A percentile compares a stretch with the other conserved stretches of the same genome.
phyloP scores from a whole-genome alignment of 805 yeast genomes.

The Starmera dryadoides region DNA sequence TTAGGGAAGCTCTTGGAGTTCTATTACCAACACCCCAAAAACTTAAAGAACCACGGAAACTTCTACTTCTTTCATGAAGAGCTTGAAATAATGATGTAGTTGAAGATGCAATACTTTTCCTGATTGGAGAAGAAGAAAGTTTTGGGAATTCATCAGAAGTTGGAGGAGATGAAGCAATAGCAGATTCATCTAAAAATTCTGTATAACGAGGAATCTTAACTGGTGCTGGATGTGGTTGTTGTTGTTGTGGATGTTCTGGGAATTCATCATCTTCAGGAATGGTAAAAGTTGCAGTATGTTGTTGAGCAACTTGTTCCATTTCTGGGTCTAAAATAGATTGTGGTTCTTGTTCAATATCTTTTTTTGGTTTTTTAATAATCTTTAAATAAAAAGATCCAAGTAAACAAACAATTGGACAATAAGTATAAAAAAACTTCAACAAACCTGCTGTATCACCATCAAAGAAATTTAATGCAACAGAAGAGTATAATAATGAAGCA shows the following conservation, averaged over 20 bases:
- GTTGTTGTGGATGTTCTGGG: no score
- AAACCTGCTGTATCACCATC: slow-evolving; percentile 46
- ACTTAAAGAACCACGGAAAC: slow-evolving; percentile 13
- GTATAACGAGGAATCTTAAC: no score
- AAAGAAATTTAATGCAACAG: slow-evolving; percentile 46
- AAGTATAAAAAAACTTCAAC: slow-evolving; percentile 45
- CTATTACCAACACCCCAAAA: slow-evolving; percentile 21
- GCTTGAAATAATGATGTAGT: slow-evolving; percentile 4
- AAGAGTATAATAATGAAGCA: slow-evolving; percentile 59
- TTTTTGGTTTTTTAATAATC: slow-evolving; percentile 10
- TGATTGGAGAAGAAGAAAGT: neutral
- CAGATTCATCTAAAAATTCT: no score
- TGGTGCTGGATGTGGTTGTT: no score
- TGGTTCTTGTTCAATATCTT: neutral
- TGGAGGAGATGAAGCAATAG: no score
- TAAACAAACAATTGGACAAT: slow-evolving; percentile 32
- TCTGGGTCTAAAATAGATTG: neutral
- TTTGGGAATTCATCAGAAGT: neutral
- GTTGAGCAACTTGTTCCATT: no score
- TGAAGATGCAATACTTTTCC: neutral
- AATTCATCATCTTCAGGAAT: no score
- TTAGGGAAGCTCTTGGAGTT: slow-evolving; percentile 14
- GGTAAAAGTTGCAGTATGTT: no score
- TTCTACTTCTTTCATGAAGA: slow-evolving; percentile 10
- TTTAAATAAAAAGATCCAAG: slow-evolving; percentile 24